Conservation (phyloP, 2,329 filamentous ascomycete genomes). For the Cordyceps cicadae region DNA sequence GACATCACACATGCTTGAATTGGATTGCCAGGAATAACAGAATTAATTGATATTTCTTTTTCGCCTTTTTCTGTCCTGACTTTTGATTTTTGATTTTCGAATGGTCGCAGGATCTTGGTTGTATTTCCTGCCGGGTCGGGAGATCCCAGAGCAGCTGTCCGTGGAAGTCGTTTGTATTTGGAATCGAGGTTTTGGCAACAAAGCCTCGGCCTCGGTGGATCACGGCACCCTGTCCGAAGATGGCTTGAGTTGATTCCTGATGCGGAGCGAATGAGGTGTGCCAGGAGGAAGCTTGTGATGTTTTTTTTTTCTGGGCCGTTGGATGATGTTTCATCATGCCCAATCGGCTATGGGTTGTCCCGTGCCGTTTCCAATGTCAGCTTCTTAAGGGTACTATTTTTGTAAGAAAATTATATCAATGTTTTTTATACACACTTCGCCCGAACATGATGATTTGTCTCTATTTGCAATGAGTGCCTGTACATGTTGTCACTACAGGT, state of each 20-base stretch:
- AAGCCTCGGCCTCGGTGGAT: conserved; percentile 8
- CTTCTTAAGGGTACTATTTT: background rate
- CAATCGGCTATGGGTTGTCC: conserved; percentile 8
- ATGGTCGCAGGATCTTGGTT: background rate
- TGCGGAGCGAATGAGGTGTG: conserved; percentile 5
- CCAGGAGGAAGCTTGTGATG: background rate
- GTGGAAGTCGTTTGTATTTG: background rate
- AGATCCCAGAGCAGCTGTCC: background rate
- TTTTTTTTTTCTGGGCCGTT: conserved; percentile 5
- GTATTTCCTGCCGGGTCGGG: background rate
- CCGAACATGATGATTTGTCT: too few relatives aligned
- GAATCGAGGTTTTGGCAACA: background rate
- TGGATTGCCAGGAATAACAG: background rate
- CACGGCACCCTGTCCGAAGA: background rate
- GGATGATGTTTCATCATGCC: background rate
- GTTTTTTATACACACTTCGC: background rate
- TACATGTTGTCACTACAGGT: too few relatives aligned
- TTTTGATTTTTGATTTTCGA: background rate
- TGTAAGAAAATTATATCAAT: background rate
- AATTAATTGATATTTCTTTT: background rate
- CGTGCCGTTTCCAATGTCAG: background rate
- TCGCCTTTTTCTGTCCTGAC: background rate
- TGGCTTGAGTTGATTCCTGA: background rate
- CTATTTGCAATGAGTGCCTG: too few relatives aligned
- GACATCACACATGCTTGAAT: background rate